Conservation (phyloP, 179 eudicot genomes). For the Pouteria campechiana region DNA sequence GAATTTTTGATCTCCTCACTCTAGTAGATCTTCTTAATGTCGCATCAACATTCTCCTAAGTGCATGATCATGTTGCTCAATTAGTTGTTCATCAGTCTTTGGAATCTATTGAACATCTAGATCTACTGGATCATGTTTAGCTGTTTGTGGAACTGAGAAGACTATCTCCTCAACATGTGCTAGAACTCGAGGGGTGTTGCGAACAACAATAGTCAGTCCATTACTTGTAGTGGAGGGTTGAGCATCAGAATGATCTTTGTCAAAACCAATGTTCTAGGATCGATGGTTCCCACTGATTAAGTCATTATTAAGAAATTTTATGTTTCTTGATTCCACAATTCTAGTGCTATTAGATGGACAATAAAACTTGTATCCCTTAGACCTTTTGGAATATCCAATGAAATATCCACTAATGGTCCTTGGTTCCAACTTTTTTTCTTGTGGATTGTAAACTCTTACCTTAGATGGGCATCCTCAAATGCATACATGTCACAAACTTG, state of each 20-base stretch:
- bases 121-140: no score
- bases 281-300: not conserved
- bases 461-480: constrained; percentile 9
- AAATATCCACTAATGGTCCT: constrained; percentile 6
- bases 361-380: not conserved
- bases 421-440: constrained; percentile 5
- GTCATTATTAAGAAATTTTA: not conserved
- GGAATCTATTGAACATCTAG: no score
- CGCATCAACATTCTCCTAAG: not conserved
- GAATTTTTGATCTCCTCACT: not conserved
- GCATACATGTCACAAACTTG: constrained; percentile 2
- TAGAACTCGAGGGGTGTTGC: no score
- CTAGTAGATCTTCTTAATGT: not conserved
- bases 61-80: not conserved
- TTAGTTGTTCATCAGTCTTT: not conserved
- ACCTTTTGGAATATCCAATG: not conserved
- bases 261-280: not conserved
- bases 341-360: not conserved
- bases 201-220: not conserved
- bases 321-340: constrained; percentile 1
- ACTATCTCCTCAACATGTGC: no score
- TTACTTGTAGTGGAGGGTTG: not conserved
- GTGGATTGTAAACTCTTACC: constrained; percentile 8
- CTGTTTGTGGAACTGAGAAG: no score
- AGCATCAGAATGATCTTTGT: not conserved